Evolutionary conservation across 2,329 filamentous ascomycete species (phyloP).

Genomic region (Septoria petroselini): DNA sequence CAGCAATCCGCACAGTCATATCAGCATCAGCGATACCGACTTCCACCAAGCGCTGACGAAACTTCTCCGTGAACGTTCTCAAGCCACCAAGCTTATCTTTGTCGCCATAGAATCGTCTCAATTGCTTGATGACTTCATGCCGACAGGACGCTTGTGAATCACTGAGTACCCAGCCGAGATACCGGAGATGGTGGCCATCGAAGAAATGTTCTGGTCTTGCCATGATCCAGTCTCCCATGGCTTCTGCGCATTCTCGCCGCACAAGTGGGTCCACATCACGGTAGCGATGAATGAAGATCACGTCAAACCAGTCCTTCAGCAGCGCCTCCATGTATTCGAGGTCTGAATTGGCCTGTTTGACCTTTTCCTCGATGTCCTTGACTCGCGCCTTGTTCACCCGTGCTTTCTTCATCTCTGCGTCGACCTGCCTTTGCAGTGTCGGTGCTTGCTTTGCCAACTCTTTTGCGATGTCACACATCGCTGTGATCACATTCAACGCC

Average conservation of each 20-base stretch:
- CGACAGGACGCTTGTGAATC: conserved; percentile 72
- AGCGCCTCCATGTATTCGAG: conserved; percentile 67
- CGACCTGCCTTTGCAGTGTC: conserved; percentile 72
- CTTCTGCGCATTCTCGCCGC: conserved; percentile 80
- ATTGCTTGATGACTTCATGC: conserved; percentile 80
- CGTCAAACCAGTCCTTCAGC: conserved; percentile 84
- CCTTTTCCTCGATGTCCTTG: conserved; percentile 66
- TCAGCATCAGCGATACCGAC: conserved; percentile 88
- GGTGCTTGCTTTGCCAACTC: conserved; percentile 69
- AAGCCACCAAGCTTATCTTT: conserved; percentile 72
- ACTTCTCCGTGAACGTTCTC: conserved; percentile 89
- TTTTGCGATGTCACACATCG: conserved; percentile 70
- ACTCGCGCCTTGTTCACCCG: conserved; percentile 75
- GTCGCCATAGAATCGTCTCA: conserved; percentile 74
- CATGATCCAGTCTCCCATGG: conserved; percentile 84
- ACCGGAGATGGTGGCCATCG: conserved; percentile 84
- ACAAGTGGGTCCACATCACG: conserved; percentile 90
- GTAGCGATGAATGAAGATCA: conserved; percentile 92
- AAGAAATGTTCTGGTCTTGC: conserved; percentile 83
- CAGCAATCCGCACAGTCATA: conserved; percentile 70
- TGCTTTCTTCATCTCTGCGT: conserved; percentile 70
- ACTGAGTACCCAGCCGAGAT: conserved; percentile 92
- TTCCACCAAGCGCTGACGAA: conserved; percentile 81
- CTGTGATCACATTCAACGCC: conserved; percentile 72
- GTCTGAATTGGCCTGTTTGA: conserved; percentile 67